These are phyloP conservation scores for Cyclocybe aegerita DNA, from an alignment of 768 basidiomycete genomes.

Conservation along the genomic window DNA sequence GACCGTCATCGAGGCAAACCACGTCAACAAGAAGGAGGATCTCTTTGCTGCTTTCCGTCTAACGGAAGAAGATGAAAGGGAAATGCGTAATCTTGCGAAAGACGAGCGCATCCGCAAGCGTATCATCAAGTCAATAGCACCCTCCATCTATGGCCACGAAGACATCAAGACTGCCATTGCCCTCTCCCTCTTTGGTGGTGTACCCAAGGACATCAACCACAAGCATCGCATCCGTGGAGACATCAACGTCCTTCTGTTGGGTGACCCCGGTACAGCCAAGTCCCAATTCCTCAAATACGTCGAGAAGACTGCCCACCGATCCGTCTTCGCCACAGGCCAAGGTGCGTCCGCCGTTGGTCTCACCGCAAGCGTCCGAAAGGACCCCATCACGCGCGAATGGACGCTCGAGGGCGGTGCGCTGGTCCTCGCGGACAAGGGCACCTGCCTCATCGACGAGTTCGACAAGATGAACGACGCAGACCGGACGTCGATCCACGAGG, in stretches of 20 bases:
- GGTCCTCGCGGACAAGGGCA: conserved; percentile 98
- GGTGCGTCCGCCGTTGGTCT: conserved; percentile 98
- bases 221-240: conserved; percentile 97
- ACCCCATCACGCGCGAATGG: conserved; percentile 97
- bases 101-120: conserved; percentile 96
- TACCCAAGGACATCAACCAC: conserved; percentile 93
- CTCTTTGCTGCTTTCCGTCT: conserved; percentile 97
- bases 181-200: conserved; percentile 91
- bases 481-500: conserved; percentile 97
- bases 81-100: conserved; percentile 81
- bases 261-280: conserved; percentile 98
- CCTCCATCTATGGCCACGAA: conserved; percentile 98
- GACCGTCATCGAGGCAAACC: conserved; percentile 96
- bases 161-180: conserved; percentile 98
- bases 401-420: conserved; percentile 97
- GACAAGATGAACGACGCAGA: conserved; percentile 99
- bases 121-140: conserved; percentile 97
- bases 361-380: conserved; percentile 98
- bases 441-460: conserved; percentile 97
- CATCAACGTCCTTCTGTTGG: conserved; percentile 94
- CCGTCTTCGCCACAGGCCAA: conserved; percentile 98
- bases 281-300: conserved; percentile 99
- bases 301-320: conserved; percentile 97
- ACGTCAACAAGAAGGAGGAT: conserved; percentile 99
- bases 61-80: conserved; percentile 95